These are phyloP conservation scores for Cordyceps cateniannulata DNA, from an alignment of 2,329 filamentous ascomycete genomes.

Conservation along the genomic window DNA sequence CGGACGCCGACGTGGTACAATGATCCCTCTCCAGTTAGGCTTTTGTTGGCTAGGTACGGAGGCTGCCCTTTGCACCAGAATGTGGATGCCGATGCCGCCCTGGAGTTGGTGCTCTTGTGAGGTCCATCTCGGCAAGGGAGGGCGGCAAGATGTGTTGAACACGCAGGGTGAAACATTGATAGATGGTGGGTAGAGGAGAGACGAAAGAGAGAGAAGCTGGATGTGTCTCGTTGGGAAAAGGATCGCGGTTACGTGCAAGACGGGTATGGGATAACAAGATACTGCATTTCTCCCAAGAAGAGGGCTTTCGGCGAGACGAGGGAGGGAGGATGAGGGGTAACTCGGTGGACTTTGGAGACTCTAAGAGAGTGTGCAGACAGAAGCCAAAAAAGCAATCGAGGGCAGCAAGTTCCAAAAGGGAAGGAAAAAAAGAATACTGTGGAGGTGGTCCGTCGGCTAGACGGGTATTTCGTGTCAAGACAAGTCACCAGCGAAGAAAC, in stretches of 20 bases:
- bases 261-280: neutral
- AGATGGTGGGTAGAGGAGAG: neutral
- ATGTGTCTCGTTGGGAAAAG: too few relatives aligned
- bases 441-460: neutral
- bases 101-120: too few relatives aligned
- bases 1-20: neutral
- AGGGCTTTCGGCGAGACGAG: neutral
- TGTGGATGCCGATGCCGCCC: too few relatives aligned
- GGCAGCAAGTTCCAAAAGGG: neutral
- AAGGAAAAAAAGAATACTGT: neutral
- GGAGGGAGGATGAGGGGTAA: neutral
- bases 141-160: neutral
- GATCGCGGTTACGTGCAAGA: too few relatives aligned
- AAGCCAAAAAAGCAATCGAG: neutral
- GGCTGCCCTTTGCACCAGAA: too few relatives aligned
- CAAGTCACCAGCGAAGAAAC: neutral
- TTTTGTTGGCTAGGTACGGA: too few relatives aligned
- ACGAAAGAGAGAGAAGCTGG: too few relatives aligned
- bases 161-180: slow-evolving; percentile 8
- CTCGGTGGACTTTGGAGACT: neutral
- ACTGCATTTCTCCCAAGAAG: neutral
- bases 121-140: neutral
- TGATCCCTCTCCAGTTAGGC: too few relatives aligned
- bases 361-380: neutral
- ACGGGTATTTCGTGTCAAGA: neutral